Evolutionary conservation across 441 rosid species (phyloP).

Genomic region (Erysimum cheiri): DNA sequence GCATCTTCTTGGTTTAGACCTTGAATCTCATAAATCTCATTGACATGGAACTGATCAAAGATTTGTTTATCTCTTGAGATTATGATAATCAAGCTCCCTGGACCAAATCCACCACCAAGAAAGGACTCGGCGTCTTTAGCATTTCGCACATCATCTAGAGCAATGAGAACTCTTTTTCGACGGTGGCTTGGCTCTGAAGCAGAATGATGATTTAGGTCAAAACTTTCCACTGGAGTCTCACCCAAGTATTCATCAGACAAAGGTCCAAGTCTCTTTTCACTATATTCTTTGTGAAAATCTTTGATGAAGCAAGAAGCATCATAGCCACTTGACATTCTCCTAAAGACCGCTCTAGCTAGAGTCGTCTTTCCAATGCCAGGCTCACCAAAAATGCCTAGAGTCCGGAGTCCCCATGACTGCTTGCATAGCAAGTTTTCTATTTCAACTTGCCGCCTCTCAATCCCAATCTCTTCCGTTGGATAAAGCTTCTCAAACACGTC

Average conservation of each 20-base stretch:
- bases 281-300: constrained; percentile 13
- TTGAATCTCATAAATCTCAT: constrained; percentile 26
- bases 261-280: background rate
- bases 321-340: background rate
- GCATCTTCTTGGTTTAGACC: constrained; percentile 38
- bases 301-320: constrained; percentile 25
- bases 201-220: background rate
- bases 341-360: constrained; percentile 6
- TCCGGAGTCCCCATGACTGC: constrained; percentile 29
- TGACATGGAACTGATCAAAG: background rate
- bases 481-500: constrained; percentile 30
- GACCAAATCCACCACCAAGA: constrained; percentile 14
- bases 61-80: constrained; percentile 40
- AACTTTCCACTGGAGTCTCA: background rate
- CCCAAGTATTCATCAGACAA: background rate
- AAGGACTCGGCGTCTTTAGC: background rate
- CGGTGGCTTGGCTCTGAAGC: constrained; percentile 7
- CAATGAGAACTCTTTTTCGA: constrained; percentile 16
- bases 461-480: constrained; percentile 36
- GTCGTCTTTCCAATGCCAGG: constrained; percentile 44
- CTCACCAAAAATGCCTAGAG: constrained; percentile 46
- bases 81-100: constrained; percentile 44
- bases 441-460: background rate
- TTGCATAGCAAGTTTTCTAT: constrained; percentile 24
- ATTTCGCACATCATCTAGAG: constrained; percentile 29